Percentiles rank a stretch among this genome's conserved stretches.
These are phyloP conservation scores for Phialocephala subalpina DNA, from an alignment of 2,329 filamentous ascomycete genomes.

Conservation along the genomic window DNA sequence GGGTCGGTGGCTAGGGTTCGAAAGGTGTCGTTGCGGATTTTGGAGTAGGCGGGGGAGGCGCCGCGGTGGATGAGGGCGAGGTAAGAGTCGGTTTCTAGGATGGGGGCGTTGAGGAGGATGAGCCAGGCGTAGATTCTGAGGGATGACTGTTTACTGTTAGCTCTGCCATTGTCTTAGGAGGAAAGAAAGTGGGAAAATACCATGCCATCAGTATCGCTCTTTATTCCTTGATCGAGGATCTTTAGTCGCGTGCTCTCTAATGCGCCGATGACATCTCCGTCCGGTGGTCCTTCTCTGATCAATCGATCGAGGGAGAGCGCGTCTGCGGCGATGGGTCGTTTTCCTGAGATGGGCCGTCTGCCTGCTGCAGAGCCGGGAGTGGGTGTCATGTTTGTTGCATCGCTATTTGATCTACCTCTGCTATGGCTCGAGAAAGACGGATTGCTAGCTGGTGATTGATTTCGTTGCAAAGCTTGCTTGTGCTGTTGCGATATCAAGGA, in stretches of 20 bases:
- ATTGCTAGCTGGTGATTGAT: constrained; percentile 33
- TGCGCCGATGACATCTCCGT: constrained; percentile 71
- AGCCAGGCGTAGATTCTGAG: constrained; percentile 96
- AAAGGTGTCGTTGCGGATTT: constrained; percentile 98
- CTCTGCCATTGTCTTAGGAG: constrained; percentile 13
- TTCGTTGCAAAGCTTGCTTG: constrained; percentile 51
- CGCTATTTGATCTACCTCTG: constrained; percentile 76
- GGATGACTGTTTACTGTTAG: constrained; percentile 69
- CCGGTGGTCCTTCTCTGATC: constrained; percentile 80
- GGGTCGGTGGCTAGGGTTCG: constrained; percentile 95
- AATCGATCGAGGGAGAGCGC: constrained; percentile 75
- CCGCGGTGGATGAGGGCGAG: constrained; percentile 91
- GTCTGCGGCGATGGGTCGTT: constrained; percentile 59
- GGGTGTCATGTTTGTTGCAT: constrained; percentile 60
- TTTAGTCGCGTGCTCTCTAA: constrained; percentile 77
- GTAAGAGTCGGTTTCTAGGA: constrained; percentile 87
- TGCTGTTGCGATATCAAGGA: constrained; percentile 72
- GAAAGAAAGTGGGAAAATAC: constrained; percentile 52
- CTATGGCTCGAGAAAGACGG: constrained; percentile 45
- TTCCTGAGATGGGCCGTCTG: constrained; percentile 54
- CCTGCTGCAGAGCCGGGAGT: constrained; percentile 49
- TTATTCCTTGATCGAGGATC: constrained; percentile 78
- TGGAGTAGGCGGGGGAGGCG: constrained; percentile 92
- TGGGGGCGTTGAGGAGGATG: constrained; percentile 86
- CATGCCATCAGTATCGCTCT: constrained; percentile 83